Evolutionary conservation across 2,329 filamentous ascomycete species (phyloP), one percentile per base, ranked within the genome.

Genomic region (Pseudofabraea citricarpa): DNA sequence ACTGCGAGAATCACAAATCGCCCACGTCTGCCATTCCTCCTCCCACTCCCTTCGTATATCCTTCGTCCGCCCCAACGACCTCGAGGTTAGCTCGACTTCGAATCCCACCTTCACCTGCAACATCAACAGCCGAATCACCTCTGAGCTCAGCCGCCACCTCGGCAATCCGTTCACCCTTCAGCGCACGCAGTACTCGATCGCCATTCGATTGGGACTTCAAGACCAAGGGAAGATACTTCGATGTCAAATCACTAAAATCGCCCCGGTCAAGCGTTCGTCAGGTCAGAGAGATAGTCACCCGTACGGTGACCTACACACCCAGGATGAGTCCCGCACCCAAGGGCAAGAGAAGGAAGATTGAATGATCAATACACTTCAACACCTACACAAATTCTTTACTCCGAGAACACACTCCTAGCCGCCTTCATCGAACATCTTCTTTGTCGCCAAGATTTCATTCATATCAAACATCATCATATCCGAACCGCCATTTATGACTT

Each of bases 251-350:
- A 41, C 67, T 75, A n/a, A 77, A 78, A 60, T 60, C 74, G 13
- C 70, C 77, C 31, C 76, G 74, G 52, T 81, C 81, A 23, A 82
- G 74, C 55, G 72, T 83, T 44, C 78, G 83, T 47, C 76, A 85
- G 59, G 89, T 96, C 46, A 75, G 88, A 43, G 90, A 96, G 64
- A 89, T 96, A 4, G 87, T 96, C 41, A 96, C 90, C n/a, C 79
- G 90, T 55, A 96, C 90, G 13, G 87, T 95, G 47, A 95, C 88
- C 31, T 95, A 94, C 66, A 95, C 87, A 62, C 85, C 81, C 48
- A 75, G 83, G 52, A 87, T 97, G 70, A 87, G 90, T 53, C 87
- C 90, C 19, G 89, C 90, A 27, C 91, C 90, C 6, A 90, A 90
- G 65, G 90, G 90, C 52, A 97, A 96, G 77, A 81, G 90, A 69